Conservation (phyloP, 208 protist species). For the Porcisia deanei region DNA sequence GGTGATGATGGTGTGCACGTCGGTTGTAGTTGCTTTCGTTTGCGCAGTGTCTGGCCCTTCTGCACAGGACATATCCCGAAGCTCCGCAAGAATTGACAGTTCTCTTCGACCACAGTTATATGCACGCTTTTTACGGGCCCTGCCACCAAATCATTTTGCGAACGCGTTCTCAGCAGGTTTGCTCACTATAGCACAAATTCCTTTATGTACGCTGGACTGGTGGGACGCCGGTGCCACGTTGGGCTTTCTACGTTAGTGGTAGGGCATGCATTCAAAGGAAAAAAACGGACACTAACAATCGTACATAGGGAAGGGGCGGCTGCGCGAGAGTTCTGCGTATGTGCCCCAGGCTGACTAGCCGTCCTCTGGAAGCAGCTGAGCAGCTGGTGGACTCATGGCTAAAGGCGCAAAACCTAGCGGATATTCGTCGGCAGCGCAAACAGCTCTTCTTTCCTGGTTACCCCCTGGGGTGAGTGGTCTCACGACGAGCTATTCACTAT, state of each 20-base stretch:
- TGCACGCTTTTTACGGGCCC: constrained; percentile 9
- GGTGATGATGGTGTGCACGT: neutral
- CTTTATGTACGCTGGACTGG: constrained; percentile 26
- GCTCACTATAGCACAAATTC: constrained; percentile 9
- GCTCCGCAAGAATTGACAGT: constrained; percentile 21
- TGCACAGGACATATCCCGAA: constrained; percentile 6
- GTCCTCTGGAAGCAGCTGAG: neutral
- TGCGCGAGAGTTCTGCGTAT: neutral
- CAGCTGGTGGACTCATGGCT: neutral
- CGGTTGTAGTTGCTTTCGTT: neutral
- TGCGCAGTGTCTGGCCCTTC: constrained; percentile 7
- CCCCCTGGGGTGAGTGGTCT: neutral
- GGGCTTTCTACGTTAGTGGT: constrained; percentile 11
- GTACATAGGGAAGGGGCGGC: neutral
- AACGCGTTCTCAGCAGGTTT: constrained; percentile 25
- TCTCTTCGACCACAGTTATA: constrained; percentile 30
- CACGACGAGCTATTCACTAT: neutral
- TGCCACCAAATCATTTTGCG: constrained; percentile 22
- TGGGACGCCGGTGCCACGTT: constrained; percentile 29
- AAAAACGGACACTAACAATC: neutral
- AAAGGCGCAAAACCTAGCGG: neutral
- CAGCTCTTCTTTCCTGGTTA: neutral
- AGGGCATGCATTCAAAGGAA: neutral
- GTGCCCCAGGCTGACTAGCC: no score
- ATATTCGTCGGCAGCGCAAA: neutral